Base-by-base conservation (phyloP, 75 land plant genomes). In the Sequoiadendron giganteum region DNA sequence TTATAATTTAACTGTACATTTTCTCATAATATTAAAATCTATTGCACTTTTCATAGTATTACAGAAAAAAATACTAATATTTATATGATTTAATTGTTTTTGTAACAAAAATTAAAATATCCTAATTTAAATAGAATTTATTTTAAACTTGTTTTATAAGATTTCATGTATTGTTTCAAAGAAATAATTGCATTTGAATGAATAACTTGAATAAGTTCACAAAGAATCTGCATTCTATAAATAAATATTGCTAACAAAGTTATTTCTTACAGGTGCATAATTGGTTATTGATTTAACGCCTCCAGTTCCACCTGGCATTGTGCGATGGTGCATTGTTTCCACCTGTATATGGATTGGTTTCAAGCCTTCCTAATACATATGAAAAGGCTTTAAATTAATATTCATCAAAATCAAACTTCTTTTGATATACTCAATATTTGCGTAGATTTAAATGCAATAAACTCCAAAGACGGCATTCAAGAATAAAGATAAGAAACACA, bases 271-370 rank as follows among this genome's bases (percentile, higher is more conserved):
- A 5, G 91, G 85, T 61, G 92, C 93, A 88, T 95, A 95, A 85
- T 95, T 95, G 15, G 92, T 90, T 34, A 94, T 91, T 10, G 92
- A 89, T 65, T 95, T 95, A 2, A 95, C 88, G 34, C 91, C 93
- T 83, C 95, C 96, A 85, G 92, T 93, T 36, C 96, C 96, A 45
- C 96, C 96, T 55, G 90, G 96, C 36, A 87, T 87, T n/a, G 95
- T 94, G 45, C 96, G 91, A 88, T 92, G 93, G 78, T 87, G 84
- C 36, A 89, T 84, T 83, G 61, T 91, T 86, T 95, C 96, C 36
- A 93, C 90, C 28, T 93, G 39, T 84, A 95, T 90, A 40, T 94
- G 91, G 4, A 95, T 91, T 34, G 96, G 94, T 36, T 87, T 87
- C 79, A 91, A 89, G 48, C 96, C 95, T 72, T 93, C 95, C 96